These are phyloP conservation scores for Sambucus nigra DNA, from an alignment of 129 eudicot species.

Conservation along the genomic window DNA sequence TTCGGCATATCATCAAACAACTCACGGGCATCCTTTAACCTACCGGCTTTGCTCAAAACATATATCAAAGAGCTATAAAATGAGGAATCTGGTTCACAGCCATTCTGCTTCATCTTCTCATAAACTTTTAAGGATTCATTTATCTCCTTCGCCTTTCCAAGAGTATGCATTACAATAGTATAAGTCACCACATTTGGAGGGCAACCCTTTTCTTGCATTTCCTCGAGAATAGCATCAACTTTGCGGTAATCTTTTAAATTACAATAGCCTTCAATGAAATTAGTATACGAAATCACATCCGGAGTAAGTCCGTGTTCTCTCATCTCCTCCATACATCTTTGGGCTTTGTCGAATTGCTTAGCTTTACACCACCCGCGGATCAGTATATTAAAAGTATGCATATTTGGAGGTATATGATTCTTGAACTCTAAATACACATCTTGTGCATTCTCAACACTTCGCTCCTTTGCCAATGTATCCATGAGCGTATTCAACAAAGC, in stretches of 20 bases:
- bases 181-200: constrained; percentile 56
- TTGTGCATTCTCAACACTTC: constrained; percentile 55
- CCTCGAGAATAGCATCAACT: constrained; percentile 46
- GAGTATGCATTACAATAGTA: constrained; percentile 58
- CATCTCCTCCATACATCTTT: constrained; percentile 45
- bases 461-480: constrained; percentile 52
- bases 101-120: constrained; percentile 41
- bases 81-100: constrained; percentile 40
- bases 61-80: constrained; percentile 43
- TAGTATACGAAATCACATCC: constrained; percentile 56
- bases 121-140: constrained; percentile 54
- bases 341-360: constrained; percentile 42
- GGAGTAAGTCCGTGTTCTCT: constrained; percentile 42
- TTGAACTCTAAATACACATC: constrained; percentile 35
- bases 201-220: constrained; percentile 58
- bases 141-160: constrained; percentile 57
- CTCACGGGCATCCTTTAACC: constrained; percentile 59
- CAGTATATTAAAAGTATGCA: constrained; percentile 44
- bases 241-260: constrained; percentile 61
- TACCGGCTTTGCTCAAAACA: constrained; percentile 43
- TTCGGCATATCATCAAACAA: constrained; percentile 66
- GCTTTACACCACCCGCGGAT: constrained; percentile 77
- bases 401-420: constrained; percentile 31
- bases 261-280: constrained; percentile 55
- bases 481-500: constrained; percentile 38